Base-by-base conservation (phyloP, 106 monocot species). In the Posidonia australis region DNA sequence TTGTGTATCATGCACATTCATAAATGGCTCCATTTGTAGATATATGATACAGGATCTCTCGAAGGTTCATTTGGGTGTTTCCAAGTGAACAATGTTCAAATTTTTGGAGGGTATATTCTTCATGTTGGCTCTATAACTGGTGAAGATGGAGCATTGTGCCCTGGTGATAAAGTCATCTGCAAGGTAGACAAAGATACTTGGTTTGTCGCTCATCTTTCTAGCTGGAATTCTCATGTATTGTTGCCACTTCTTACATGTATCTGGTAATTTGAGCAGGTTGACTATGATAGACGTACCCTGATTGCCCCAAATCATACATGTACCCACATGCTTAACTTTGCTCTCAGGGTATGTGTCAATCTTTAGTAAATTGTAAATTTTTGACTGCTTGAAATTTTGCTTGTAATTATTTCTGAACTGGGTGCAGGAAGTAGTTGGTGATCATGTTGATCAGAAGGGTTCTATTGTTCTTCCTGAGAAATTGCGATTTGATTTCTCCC, bases 381-480 rank as follows among this genome's bases (percentile, higher is more conserved):
- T 16, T 18, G 23, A 54, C 21, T 58, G 10, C 5, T 58, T 26
- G 14, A 51, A 27, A 25, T 10, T 55, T 55, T 22, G 7, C 6
- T 5, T 25, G 9, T 26, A 1, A 18, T 63, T 52, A 27, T 67
- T 72, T 13, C 55, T 29, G 12, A 1, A 44, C 24, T 68, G 18
- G 20, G 10, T 86, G 64, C 78, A 96, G 96, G 87, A 90, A 74
- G 80, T 96, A 28, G 90, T 96, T 77, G 96, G 96, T 62, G 87
- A 96, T 63, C 94, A 96, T 78, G 70, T 96, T 73, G 94, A 90
- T 77, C 94, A 96, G 62, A 96, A 96, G 66, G 94, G 94, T 47
- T 96, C 96, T 48, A 96, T 90, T 77, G 96, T 96, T 79, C 90
- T 96, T 64, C 96, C 96, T 51, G 90, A 96, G 55, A 96, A 96